Evolutionary conservation across 331 rosid species (phyloP).

Genomic region (Quercus lobata): DNA sequence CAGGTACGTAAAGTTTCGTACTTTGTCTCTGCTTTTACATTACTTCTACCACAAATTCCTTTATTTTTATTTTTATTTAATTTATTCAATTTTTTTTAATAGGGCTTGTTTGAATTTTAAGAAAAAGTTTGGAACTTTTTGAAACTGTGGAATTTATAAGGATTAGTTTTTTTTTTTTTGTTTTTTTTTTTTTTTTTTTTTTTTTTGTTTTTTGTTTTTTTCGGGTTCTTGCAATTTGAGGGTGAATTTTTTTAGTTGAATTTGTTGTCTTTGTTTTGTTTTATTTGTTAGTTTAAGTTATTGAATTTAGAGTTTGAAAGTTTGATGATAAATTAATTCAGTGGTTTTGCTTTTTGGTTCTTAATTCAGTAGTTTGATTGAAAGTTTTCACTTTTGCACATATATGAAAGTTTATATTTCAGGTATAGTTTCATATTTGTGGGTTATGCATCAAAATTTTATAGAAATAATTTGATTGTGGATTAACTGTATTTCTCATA

Average conservation of each 20-base stretch:
- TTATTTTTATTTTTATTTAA: too few species aligned
- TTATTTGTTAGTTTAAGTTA: neutral
- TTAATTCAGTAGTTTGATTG: too few species aligned
- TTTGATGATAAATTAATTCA: too few species aligned
- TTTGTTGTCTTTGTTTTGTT: neutral
- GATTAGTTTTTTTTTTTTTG: conserved; percentile 9
- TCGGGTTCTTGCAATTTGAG: too few species aligned
- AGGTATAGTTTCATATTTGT: too few species aligned
- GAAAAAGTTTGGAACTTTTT: neutral
- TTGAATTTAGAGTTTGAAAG: neutral
- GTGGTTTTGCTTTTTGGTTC: too few species aligned
- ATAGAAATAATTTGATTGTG: too few species aligned
- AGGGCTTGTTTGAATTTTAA: neutral
- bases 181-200: too few species aligned
- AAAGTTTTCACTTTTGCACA: too few species aligned
- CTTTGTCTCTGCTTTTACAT: neutral
- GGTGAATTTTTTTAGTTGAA: neutral
- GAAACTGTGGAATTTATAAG: neutral
- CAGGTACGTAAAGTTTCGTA: neutral
- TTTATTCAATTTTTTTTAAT: neutral
- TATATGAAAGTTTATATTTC: too few species aligned
- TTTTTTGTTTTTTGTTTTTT: too few species aligned
- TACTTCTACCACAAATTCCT: neutral
- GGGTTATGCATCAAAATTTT: too few species aligned
- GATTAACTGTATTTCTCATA: neutral